Percentiles rank a stretch among this genome's conserved stretches.
Evolutionary conservation across 805 yeast genomes (phyloP).

Genomic region (Isabelozyma gotoi): DNA sequence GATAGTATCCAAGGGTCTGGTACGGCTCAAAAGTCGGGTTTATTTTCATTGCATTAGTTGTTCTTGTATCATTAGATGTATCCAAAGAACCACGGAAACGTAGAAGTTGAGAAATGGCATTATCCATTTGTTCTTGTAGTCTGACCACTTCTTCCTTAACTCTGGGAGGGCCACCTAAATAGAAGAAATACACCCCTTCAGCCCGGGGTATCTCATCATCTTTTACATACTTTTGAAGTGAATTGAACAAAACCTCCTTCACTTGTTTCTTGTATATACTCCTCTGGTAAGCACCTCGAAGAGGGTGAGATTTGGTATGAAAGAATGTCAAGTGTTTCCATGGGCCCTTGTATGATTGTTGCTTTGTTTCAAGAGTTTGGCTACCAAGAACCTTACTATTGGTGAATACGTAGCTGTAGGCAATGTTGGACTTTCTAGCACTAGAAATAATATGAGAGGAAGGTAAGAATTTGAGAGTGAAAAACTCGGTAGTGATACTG

Average conservation of each 20-base stretch:
- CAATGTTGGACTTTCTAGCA: slow-evolving; percentile 37
- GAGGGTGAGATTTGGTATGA: slow-evolving; percentile 23
- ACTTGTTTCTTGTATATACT: slow-evolving; percentile 21
- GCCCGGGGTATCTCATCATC: slow-evolving; percentile 6
- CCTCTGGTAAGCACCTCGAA: slow-evolving; percentile 33
- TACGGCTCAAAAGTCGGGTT: no score
- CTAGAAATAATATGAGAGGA: slow-evolving; percentile 20
- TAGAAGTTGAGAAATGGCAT: slow-evolving; percentile 9
- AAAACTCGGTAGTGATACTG: not conserved
- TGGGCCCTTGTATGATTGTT: slow-evolving; percentile 28
- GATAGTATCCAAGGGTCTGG: slow-evolving; percentile 7
- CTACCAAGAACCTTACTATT: slow-evolving; percentile 20
- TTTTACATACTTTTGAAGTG: slow-evolving; percentile 5
- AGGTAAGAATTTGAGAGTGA: not conserved
- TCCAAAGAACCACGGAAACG: no score
- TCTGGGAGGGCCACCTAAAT: slow-evolving; percentile 11
- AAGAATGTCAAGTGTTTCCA: slow-evolving; percentile 21
- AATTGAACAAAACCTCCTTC: slow-evolving; percentile 13
- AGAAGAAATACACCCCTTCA: slow-evolving; percentile 25
- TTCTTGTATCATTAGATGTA: not conserved
- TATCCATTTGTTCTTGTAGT: slow-evolving; percentile 8
- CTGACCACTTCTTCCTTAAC: slow-evolving; percentile 13
- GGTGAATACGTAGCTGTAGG: slow-evolving; percentile 26
- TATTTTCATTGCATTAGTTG: no score
- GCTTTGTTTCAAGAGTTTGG: slow-evolving; percentile 17